Percentiles rank a stretch among this genome's conserved stretches.
phyloP scores from a whole-genome alignment of 2,329 filamentous ascomycete species.

The Teratosphaeria pseudoeucalypti region DNA sequence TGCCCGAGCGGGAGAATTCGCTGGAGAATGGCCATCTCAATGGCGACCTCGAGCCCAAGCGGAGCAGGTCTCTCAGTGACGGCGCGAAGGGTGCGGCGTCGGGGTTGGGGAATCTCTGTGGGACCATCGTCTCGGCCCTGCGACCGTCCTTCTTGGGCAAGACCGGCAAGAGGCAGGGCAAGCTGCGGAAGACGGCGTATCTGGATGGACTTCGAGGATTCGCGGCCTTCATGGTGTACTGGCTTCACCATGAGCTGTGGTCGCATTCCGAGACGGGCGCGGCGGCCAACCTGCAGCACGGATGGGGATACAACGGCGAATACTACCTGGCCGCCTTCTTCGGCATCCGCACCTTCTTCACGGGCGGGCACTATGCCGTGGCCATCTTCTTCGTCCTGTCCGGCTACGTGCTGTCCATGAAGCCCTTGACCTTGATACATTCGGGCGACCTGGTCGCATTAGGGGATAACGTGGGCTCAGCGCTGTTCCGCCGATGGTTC shows the following conservation, averaged over 20 bases:
- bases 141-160: constrained; percentile 1
- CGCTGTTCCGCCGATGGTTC: constrained; percentile 42
- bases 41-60: not conserved
- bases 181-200: constrained; percentile 45
- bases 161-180: constrained; percentile 1
- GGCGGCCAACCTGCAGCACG: constrained; percentile 40
- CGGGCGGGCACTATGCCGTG: constrained; percentile 51
- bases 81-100: not conserved
- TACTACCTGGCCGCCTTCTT: constrained; percentile 46
- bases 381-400: constrained; percentile 43
- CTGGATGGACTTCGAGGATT: constrained; percentile 58
- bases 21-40: constrained; percentile 2
- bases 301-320: constrained; percentile 41
- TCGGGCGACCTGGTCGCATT: constrained; percentile 30
- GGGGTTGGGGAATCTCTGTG: not conserved
- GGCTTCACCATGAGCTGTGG: constrained; percentile 50
- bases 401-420: constrained; percentile 42
- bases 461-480: constrained; percentile 36
- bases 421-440: constrained; percentile 35
- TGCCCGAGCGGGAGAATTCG: constrained; percentile 1
- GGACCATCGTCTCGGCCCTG: not conserved
- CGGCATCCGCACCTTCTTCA: constrained; percentile 49
- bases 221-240: constrained; percentile 56
- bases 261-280: constrained; percentile 35
- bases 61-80: not conserved